Percentiles rank a stretch among this genome's conserved stretches.
Evolutionary conservation across 2,329 filamentous ascomycete species (phyloP).

Genomic region (Fusarium cicatricum): DNA sequence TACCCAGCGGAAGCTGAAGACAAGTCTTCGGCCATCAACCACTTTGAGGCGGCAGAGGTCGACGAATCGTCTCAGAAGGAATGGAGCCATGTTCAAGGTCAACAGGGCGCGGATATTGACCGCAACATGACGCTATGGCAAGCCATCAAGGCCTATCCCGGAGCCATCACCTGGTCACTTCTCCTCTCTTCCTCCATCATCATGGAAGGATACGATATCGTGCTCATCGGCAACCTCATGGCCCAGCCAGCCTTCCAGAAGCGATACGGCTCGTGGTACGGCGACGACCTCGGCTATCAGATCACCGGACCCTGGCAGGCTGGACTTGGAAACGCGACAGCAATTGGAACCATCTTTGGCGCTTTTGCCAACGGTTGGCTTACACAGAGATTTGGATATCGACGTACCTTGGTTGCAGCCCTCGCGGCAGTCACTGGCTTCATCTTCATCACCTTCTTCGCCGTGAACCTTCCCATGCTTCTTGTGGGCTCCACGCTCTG

Average conservation of each 20-base stretch:
- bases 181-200: conserved; percentile 45
- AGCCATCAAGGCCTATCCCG: conserved; percentile 12
- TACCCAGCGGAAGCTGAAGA: too few species aligned
- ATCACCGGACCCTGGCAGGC: conserved; percentile 22
- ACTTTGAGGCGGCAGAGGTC: too few species aligned
- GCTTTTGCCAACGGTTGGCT: conserved; percentile 19
- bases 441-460: conserved; percentile 29
- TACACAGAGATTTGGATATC: conserved; percentile 16
- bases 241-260: conserved; percentile 43
- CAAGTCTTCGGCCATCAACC: too few species aligned
- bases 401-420: conserved; percentile 62
- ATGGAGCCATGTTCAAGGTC: conserved; percentile 25
- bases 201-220: conserved; percentile 48
- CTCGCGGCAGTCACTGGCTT: conserved; percentile 41
- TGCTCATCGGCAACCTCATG: conserved; percentile 44
- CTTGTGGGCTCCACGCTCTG: neutral
- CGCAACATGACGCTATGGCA: conserved; percentile 20
- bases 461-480: conserved; percentile 34
- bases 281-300: conserved; percentile 8
- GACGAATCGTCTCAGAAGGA: conserved; percentile 6
- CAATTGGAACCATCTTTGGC: conserved; percentile 17
- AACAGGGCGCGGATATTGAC: conserved; percentile 24
- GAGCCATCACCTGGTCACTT: conserved; percentile 26
- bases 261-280: conserved; percentile 27
- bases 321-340: conserved; percentile 11